Base-by-base conservation (phyloP, 805 yeast species). In the Priceomyces carsonii region DNA sequence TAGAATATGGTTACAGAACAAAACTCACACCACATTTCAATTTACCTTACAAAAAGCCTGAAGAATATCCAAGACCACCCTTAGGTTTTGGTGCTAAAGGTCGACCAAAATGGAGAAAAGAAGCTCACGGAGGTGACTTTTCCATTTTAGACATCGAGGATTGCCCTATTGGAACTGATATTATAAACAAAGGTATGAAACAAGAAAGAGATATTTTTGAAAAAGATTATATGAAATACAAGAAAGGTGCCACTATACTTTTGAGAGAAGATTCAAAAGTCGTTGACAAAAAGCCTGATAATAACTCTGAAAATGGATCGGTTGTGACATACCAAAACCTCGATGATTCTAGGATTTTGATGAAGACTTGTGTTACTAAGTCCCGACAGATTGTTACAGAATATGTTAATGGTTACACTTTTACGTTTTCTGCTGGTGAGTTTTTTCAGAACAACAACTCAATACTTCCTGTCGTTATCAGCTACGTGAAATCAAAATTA, bases 361-460 rank as follows among this genome's bases (percentile, higher is more conserved):
- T 73, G 37, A 82, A 84, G 51, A 79, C 89, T 0, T 87, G 93
- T 59, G 88, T 82, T 9, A 87, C 95, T 0, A 75, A 85, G 39
- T 63, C 85, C 20, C 80, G 90, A 56, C 85, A 82, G 40, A 79
- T 86, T 33, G 93, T 91, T 35, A 78, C 79, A 6, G 97, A 90
- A 54, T 76, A 75, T 48, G 75, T 85, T 28, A 74, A 77, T 40
- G 95, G 91, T 2, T 79, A 73, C 59, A 75, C 80, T 33, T 93
- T 93, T 61, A 82, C 85, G 52, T 93, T 87, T 59, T 81, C 89
- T 20, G 97, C 97, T 0, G 95, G 96, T 37, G 96, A 90, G 58
- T 93, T 93, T 56, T 93, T 93, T 71, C 99, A 91, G 63, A 91
- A 91, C 64, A 91, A 91, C 63, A 90, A 89, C 59, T 82, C 95